Evolutionary conservation across 176 grass and related monocot genomes (phyloP), one percentile per base, ranked within the genome.

Genomic region (Aegilops umbellulata): DNA sequence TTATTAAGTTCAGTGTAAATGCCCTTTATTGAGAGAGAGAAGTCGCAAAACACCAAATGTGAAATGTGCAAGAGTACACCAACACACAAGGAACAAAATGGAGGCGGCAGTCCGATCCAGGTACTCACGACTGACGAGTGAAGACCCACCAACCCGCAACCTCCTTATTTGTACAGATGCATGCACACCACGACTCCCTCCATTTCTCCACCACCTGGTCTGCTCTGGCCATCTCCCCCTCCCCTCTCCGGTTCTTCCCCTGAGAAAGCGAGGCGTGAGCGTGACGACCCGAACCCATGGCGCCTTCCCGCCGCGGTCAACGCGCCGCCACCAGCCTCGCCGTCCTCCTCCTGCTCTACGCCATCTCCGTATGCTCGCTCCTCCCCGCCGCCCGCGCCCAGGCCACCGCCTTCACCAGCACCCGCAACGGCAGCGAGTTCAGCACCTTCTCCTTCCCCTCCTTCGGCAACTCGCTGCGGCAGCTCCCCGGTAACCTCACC

Each of bases 361-460:
- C 57, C 69, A 11, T 83, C 55, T 36, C 76, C 55, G 70, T 6
- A 76, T 76, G 23, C 83, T 66, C 24, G 23, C 8, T 83, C 78
- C 17, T 90, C 53, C 57, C 69, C 8, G 7, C 62, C 16, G 79
- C 29, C 7, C 44, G 13, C 57, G 65, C 79, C 25, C 89, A 92
- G 46, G 10, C 84, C 83, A 51, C 70, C 34, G 22, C 11, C 14
- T 79, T 38, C 42, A 82, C 90, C 29, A 65, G 49, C 6, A 6
- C 7, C 87, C 61, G 69, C 65, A 47, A 6, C 57, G 78, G 76
- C 66, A 80, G 24, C 55, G 75, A 82, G 15, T 65, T 35, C 84
- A 8, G 7, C 6, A 83, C 13, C 66, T 85, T 79, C 86, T 80
- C 72, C 75, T 98, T 94, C 86, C 79, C 93, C 65, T 1, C 0